Conservation (phyloP, 2,329 filamentous ascomycete genomes). For the Hyphodiscus sp. region DNA sequence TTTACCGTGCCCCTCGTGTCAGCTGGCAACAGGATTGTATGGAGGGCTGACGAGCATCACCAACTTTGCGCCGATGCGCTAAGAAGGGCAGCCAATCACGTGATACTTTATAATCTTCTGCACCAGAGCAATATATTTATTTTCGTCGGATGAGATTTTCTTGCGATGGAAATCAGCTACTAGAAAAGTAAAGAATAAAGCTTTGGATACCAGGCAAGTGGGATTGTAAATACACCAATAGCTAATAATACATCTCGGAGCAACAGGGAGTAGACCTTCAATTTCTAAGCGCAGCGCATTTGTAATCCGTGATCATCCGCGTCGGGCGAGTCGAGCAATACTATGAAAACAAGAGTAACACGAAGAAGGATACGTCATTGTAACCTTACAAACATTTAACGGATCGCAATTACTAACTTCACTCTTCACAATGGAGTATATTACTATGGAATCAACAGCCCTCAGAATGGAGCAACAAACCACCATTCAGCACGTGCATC, state of each 20-base stretch:
- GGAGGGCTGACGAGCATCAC: no score
- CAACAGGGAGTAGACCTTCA: neutral
- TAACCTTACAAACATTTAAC: neutral
- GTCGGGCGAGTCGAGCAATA: neutral
- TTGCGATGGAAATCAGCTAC: no score
- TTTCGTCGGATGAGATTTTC: no score
- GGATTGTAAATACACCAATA: neutral
- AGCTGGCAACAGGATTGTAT: no score
- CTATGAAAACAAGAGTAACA: neutral
- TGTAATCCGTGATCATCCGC: neutral
- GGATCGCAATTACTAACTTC: neutral
- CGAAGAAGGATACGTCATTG: slow-evolving; percentile 6
- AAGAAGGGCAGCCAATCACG: no score
- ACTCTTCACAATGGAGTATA: slow-evolving; percentile 1
- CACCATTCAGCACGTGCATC: neutral
- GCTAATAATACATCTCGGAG: neutral
- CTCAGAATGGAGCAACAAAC: slow-evolving; percentile 3
- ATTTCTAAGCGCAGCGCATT: neutral
- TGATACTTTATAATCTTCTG: no score
- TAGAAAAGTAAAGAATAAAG: no score
- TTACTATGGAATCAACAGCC: slow-evolving; percentile 1
- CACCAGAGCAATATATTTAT: no score
- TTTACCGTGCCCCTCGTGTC: no score
- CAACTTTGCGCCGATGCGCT: no score
- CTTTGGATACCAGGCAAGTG: no score